phyloP scores from a whole-genome alignment of 352 stramenopile species.

The Phytophthora megakarya region DNA sequence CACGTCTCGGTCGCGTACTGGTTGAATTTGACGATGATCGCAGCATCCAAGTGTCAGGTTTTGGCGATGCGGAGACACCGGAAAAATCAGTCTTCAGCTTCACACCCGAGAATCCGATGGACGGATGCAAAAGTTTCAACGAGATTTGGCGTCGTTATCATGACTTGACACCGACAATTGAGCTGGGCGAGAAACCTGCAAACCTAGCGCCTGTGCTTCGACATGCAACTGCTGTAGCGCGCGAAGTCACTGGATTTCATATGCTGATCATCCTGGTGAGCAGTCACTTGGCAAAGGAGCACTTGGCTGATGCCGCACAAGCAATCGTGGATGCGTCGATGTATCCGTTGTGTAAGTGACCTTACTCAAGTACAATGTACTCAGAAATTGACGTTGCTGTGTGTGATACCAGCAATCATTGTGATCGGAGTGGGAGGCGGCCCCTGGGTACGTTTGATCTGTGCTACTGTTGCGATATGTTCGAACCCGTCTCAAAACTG shows the following conservation, averaged over 20 bases:
- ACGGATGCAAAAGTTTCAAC: constrained; percentile 56
- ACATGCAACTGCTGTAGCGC: constrained; percentile 53
- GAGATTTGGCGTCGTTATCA: constrained; percentile 70
- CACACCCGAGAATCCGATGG: constrained; percentile 39
- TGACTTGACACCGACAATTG: constrained; percentile 55
- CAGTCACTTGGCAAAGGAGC: constrained; percentile 59
- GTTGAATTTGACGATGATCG: constrained; percentile 83
- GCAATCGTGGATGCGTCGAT: constrained; percentile 74
- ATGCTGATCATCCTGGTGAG: constrained; percentile 77
- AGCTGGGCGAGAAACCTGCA: constrained; percentile 58
- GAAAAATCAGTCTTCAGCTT: constrained; percentile 50
- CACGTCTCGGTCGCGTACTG: constrained; percentile 58
- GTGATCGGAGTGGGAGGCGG: constrained; percentile 60
- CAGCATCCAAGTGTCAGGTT: constrained; percentile 74
- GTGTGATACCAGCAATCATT: constrained; percentile 39
- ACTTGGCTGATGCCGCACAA: constrained; percentile 55
- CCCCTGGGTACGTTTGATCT: constrained; percentile 39
- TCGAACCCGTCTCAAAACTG: background rate
- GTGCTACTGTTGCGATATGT: constrained; percentile 1
- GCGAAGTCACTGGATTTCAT: constrained; percentile 62
- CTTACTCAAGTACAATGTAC: background rate
- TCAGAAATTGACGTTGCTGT: constrained; percentile 3
- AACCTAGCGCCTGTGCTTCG: constrained; percentile 78
- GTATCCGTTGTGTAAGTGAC: constrained; percentile 59
- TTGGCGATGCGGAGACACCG: constrained; percentile 63